Conservation (phyloP, 2,329 filamentous ascomycete genomes). For the Alternaria conjuncta region DNA sequence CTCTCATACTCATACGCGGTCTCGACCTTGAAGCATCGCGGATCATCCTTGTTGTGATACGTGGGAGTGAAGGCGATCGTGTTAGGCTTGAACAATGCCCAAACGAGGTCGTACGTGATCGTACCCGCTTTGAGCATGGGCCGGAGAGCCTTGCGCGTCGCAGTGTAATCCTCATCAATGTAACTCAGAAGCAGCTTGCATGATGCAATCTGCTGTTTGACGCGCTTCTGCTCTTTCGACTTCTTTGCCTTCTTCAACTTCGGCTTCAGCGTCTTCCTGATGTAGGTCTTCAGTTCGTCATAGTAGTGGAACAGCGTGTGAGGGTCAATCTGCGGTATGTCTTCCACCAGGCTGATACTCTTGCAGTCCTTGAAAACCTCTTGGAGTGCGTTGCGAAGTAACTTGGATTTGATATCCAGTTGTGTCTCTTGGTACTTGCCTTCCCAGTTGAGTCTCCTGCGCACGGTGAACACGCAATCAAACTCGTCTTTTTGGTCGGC, state of each 20-base stretch:
- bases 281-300: slow-evolving; percentile 71
- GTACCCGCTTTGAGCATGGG: slow-evolving; percentile 81
- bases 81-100: slow-evolving; percentile 88
- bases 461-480: slow-evolving; percentile 79
- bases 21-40: slow-evolving; percentile 82
- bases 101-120: slow-evolving; percentile 87
- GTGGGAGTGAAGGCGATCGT: slow-evolving; percentile 78
- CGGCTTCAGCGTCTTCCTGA: slow-evolving; percentile 68
- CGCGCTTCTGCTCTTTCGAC: slow-evolving; percentile 66
- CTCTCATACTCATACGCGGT: slow-evolving; percentile 72
- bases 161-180: slow-evolving; percentile 80
- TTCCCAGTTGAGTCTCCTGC: slow-evolving; percentile 82
- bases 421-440: slow-evolving; percentile 77
- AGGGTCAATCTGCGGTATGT: slow-evolving; percentile 68
- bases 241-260: slow-evolving; percentile 64
- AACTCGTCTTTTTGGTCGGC: slow-evolving; percentile 72
- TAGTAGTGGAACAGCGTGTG: slow-evolving; percentile 67
- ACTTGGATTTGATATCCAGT: slow-evolving; percentile 85
- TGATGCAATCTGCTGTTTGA: slow-evolving; percentile 65
- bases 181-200: slow-evolving; percentile 78
- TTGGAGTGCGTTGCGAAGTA: slow-evolving; percentile 72
- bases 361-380: slow-evolving; percentile 79
- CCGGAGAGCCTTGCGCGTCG: slow-evolving; percentile 79
- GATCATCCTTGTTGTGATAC: slow-evolving; percentile 77
- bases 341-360: slow-evolving; percentile 79